phyloP scores from a whole-genome alignment of 2,329 filamentous ascomycete genomes.

The Keithomyces neogunnii region DNA sequence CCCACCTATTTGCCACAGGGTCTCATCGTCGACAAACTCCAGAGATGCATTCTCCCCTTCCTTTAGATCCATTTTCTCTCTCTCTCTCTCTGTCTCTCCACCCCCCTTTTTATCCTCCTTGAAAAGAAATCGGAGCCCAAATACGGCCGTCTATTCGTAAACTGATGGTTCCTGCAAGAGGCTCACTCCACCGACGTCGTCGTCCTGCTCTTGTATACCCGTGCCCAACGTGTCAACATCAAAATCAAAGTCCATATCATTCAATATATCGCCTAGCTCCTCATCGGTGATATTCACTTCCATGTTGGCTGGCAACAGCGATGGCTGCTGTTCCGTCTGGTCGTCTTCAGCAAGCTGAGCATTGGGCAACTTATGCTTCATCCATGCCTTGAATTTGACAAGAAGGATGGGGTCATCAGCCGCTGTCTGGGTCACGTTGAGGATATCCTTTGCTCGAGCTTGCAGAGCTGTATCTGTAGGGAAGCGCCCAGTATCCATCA shows the following conservation, averaged over 20 bases:
- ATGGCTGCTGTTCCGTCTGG: background rate
- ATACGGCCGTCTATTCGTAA: background rate
- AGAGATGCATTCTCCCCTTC: too few species aligned
- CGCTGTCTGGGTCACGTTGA: constrained; percentile 36
- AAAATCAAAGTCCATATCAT: constrained; percentile 5
- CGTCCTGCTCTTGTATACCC: constrained; percentile 17
- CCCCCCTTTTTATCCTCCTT: too few species aligned
- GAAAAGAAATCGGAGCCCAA: too few species aligned
- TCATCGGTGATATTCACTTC: constrained; percentile 26
- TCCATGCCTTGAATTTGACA: constrained; percentile 43
- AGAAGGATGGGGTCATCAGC: constrained; percentile 47
- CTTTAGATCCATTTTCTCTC: too few species aligned
- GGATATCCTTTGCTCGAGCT: constrained; percentile 38
- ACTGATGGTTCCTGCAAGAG: constrained; percentile 5
- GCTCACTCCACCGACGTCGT: constrained; percentile 22
- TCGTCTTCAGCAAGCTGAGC: constrained; percentile 4
- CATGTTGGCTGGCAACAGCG: constrained; percentile 20
- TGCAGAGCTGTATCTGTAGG: constrained; percentile 41
- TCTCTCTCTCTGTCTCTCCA: too few species aligned
- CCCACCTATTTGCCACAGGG: too few species aligned
- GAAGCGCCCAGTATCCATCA: constrained; percentile 29
- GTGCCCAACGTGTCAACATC: constrained; percentile 4
- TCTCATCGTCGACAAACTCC: too few species aligned
- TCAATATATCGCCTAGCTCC: constrained; percentile 1
- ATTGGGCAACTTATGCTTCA: constrained; percentile 22